These are phyloP conservation scores for Phallus indusiatus DNA, from an alignment of 768 basidiomycete genomes.

Conservation along the genomic window DNA sequence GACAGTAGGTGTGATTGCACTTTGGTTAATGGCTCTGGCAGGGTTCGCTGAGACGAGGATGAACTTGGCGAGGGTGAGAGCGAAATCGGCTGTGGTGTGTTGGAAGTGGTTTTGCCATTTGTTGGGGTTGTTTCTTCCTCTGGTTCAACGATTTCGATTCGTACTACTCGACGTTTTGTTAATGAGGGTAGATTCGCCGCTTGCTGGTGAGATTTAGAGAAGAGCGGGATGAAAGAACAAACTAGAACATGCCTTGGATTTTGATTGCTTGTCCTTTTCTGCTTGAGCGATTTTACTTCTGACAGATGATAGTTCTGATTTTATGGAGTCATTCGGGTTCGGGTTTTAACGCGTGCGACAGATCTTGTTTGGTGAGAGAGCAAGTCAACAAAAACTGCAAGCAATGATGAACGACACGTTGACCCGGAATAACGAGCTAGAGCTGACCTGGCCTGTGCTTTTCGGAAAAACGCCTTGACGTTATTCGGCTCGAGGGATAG, in stretches of 20 bases:
- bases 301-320: constrained; percentile 53
- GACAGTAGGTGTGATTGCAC: constrained; percentile 24
- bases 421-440: constrained; percentile 37
- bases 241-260: constrained; percentile 19
- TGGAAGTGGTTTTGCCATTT: not conserved
- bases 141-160: constrained; percentile 46
- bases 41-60: constrained; percentile 7
- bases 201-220: too few relatives aligned
- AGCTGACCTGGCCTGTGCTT: constrained; percentile 61
- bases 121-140: not conserved
- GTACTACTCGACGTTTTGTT: constrained; percentile 24
- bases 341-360: constrained; percentile 43
- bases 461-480: constrained; percentile 71
- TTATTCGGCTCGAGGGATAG: constrained; percentile 47
- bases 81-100: constrained; percentile 11
- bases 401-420: not conserved
- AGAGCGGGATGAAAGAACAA: too few relatives aligned
- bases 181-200: constrained; percentile 16
- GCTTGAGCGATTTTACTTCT: constrained; percentile 25
- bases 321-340: constrained; percentile 62
- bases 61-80: constrained; percentile 8
- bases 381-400: not conserved
- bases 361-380: constrained; percentile 35
- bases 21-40: constrained; percentile 2
- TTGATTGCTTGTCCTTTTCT: constrained; percentile 20